Evolutionary conservation across 2,329 filamentous ascomycete genomes (phyloP).

Genomic region (Pseudogymnoascus sp.): DNA sequence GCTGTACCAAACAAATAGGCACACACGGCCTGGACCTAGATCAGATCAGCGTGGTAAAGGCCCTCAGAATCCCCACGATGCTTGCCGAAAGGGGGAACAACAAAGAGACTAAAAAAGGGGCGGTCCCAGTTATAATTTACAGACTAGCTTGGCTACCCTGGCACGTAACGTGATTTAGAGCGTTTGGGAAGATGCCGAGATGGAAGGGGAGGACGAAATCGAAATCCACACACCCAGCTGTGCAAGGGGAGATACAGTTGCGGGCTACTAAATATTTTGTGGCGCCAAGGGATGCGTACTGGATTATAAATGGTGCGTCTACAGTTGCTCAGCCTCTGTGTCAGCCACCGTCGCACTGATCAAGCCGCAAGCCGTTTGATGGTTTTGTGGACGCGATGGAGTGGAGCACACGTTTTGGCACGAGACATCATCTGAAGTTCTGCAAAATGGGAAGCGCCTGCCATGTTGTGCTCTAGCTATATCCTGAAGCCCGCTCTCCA

Average conservation of each 20-base stretch:
- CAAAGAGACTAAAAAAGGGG: background rate
- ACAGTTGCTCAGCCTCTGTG: background rate
- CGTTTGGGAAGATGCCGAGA: background rate
- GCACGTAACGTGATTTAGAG: background rate
- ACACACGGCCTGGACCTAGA: background rate
- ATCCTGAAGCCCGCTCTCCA: conserved; percentile 1
- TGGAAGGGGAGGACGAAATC: background rate
- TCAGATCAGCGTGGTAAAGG: background rate
- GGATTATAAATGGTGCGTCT: background rate
- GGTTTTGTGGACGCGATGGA: background rate
- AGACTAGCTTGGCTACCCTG: background rate
- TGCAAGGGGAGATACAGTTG: background rate
- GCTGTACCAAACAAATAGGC: background rate
- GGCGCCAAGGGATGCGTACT: background rate
- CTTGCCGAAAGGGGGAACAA: background rate
- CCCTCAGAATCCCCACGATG: background rate
- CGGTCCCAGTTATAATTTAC: conserved; percentile 1
- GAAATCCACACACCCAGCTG: background rate
- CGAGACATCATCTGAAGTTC: background rate
- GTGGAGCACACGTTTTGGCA: conserved; percentile 2
- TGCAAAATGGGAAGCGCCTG: background rate
- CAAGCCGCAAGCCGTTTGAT: background rate
- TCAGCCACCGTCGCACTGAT: conserved; percentile 5
- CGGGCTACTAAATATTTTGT: background rate
- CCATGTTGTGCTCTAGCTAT: background rate